Evolutionary conservation across 2,329 filamentous ascomycete genomes (phyloP), one percentile per base, ranked within the genome.

Genomic region (Microsporum canis): DNA sequence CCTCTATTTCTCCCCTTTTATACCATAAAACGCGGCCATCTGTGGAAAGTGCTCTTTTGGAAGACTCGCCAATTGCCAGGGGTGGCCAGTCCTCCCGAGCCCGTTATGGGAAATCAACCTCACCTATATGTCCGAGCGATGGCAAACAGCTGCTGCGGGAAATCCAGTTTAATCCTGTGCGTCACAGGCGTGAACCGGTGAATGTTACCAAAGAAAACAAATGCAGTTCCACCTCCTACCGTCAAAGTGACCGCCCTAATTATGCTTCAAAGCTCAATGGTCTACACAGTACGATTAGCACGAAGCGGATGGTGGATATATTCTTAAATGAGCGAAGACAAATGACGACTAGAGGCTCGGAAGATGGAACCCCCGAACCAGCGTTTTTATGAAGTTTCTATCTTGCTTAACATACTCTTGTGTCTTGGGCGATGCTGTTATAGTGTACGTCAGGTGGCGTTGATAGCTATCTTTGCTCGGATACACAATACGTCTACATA

Each of bases 271-370:
- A 60, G 36, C 59, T 64, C 17, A 59, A 58, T 8, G 62, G 63
- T 45, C 56, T 63, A 33, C 63, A 62, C 57, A 65, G 63, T 51
- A 62, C 65, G 7, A 63, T 65, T 29, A 65, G 64, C 38, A 65
- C 62, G 51, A 67, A 66, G 56, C 62, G 63, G 8, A 67, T 67
- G 65, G 65, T 66, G 55, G 65, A 66, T 60, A 36, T 65, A 58
- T 66, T 66, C 31, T 61, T 66, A 41, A 65, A 63, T 45, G 61
- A 65, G 31, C 62, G 65, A 41, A 62, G 65, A 33, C 62, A 64
- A 38, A 49, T 23, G 2, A 27, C 45, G 6, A 60, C n/a, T 60
- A 55, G 64, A 57, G 41, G 2, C 39, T 60, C 61, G 12, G 64
- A 62, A 12, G 65, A 65, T 41, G 63, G 60, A 10, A 14, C 53